Base-by-base conservation (phyloP, 768 basidiomycete genomes). In the Russula brevipes region DNA sequence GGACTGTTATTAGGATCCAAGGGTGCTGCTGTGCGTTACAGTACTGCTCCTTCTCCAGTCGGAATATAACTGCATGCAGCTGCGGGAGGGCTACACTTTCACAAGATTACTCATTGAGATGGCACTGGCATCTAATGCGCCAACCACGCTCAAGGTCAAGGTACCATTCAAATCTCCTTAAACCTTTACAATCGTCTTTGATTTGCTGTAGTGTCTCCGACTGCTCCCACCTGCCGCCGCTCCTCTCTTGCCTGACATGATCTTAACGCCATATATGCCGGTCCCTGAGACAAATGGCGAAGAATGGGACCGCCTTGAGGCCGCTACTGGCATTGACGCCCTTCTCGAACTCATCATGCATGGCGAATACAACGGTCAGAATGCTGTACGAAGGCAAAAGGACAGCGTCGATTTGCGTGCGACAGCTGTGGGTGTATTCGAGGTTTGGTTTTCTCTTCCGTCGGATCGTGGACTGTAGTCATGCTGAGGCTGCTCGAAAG, bases 121-220 rank as follows among this genome's bases (percentile, higher is more conserved):
- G 5, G 90, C 89, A 1, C 80, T 98, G 36, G 88, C 95, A 9
- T 95, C 93, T n/a, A 98, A 98, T 73, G 89, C 91, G 3, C 96
- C 97, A 0, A 87, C 91, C 3, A 67, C 80, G 6, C 76, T 98
- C 52, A 98, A 99, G 77, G 87, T 88, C 4, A 91, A 94, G 81
- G 91, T 89, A 73, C 54, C 73, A 30, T 19, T 52, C 45, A 30
- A 31, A 33, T n/a, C 35, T 35, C 14, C 35, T 47, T 11, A 41
- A 7, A 16, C 16, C 16, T 44, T 46, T 39, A 12, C 24, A 16
- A 16, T 46, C 33, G 39, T 45, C 30, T 16, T 65, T 17, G 55
- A 50, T 36, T 79, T 79, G 11, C 46, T 76, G 4, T 60, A 84
- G 81, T 80, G 84, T 10, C 74, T 89, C 33, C 80, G 80, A 59